These are phyloP conservation scores for Phytopythium litorale DNA, from an alignment of 352 stramenopile species.

Conservation along the genomic window DNA sequence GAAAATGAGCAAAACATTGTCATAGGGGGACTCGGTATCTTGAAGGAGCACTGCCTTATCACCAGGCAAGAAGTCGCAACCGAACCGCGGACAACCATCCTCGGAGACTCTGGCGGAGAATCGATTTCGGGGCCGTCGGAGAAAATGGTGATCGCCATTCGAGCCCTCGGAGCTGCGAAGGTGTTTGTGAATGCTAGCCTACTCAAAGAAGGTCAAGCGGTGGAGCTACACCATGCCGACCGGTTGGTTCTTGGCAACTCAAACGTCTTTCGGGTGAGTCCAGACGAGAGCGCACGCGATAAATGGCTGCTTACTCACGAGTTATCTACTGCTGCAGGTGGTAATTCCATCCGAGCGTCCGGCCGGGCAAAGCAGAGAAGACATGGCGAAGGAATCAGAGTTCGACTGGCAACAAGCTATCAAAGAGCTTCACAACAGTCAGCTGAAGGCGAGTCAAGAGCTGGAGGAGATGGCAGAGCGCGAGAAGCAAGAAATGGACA, in stretches of 20 bases:
- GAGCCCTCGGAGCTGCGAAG: slow-evolving; percentile 29
- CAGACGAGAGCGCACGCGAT: background rate
- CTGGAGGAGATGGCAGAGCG: slow-evolving; percentile 52
- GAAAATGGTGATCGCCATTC: background rate
- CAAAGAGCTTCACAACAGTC: slow-evolving; percentile 77
- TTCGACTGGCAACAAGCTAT: slow-evolving; percentile 79
- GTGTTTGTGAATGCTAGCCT: slow-evolving; percentile 72
- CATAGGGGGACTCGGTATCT: slow-evolving; percentile 69
- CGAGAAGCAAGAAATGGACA: slow-evolving; percentile 80
- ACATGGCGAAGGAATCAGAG: slow-evolving; percentile 39
- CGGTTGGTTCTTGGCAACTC: slow-evolving; percentile 72
- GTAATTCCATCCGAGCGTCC: slow-evolving; percentile 47
- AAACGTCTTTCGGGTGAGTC: slow-evolving; percentile 64
- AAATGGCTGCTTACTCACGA: background rate
- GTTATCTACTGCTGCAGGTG: slow-evolving; percentile 17
- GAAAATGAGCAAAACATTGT: slow-evolving; percentile 72
- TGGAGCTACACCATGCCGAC: slow-evolving; percentile 54
- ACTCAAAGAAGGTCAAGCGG: slow-evolving; percentile 29
- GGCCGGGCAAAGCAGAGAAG: slow-evolving; percentile 17
- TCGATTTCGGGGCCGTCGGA: background rate
- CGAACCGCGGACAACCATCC: background rate
- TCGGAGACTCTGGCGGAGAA: background rate
- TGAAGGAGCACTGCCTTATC: slow-evolving; percentile 72
- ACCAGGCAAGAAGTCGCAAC: slow-evolving; percentile 5
- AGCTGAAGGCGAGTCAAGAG: slow-evolving; percentile 59